phyloP scores from a whole-genome alignment of 306 rosid genomes.

The Medicago arabica region DNA sequence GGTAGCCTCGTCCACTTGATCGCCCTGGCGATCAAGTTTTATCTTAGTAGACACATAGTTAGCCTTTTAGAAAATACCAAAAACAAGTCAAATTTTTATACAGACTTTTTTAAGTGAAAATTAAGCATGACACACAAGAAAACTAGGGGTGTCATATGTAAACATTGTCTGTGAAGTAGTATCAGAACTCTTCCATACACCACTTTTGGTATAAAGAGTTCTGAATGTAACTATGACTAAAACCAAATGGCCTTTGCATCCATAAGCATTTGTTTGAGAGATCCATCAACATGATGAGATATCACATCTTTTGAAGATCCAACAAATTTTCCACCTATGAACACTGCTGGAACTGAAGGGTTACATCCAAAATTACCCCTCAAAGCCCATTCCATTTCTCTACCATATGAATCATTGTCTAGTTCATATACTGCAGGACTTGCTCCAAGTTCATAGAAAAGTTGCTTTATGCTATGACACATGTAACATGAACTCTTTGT shows the following conservation, averaged over 20 bases:
- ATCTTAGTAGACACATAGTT: neutral
- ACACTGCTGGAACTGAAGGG: conserved; percentile 94
- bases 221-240: conserved; percentile 41
- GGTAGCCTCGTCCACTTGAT: neutral
- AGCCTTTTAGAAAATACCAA: conserved; percentile 23
- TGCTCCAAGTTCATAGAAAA: conserved; percentile 92
- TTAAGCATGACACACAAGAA: conserved; percentile 51
- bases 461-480: conserved; percentile 91
- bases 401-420: conserved; percentile 75
- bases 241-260: conserved; percentile 98
- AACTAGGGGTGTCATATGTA: conserved; percentile 40
- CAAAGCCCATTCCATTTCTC: conserved; percentile 87
- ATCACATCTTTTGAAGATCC: conserved; percentile 93
- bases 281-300: conserved; percentile 91
- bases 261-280: conserved; percentile 88
- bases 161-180: conserved; percentile 35
- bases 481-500: conserved; percentile 95
- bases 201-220: conserved; percentile 37
- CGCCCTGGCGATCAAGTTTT: neutral
- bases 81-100: conserved; percentile 9
- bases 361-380: conserved; percentile 73
- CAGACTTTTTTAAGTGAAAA: conserved; percentile 34
- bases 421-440: conserved; percentile 95
- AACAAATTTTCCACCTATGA: conserved; percentile 85
- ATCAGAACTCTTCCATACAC: conserved; percentile 35